These are phyloP conservation scores for Aethionema arabicum DNA, from an alignment of 345 rosid genomes.

Conservation along the genomic window DNA sequence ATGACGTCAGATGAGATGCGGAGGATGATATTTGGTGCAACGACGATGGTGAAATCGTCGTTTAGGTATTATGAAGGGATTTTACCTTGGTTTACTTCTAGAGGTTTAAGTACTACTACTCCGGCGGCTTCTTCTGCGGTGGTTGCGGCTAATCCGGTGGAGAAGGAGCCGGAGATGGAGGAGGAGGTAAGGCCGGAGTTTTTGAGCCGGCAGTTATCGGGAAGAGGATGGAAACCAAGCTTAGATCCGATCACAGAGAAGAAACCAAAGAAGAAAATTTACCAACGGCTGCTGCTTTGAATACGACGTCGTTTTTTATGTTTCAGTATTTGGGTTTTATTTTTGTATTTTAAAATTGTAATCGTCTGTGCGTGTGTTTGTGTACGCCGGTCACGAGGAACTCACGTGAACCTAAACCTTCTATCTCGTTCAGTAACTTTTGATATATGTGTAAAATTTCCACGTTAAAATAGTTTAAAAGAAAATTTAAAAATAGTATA, in stretches of 20 bases:
- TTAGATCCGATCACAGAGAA: constrained; percentile 75
- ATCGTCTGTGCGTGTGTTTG: constrained; percentile 28
- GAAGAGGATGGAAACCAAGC: constrained; percentile 86
- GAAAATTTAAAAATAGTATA: too few relatives aligned
- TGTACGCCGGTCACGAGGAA: constrained; percentile 32
- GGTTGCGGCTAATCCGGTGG: constrained; percentile 34
- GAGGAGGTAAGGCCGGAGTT: constrained; percentile 49
- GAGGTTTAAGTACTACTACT: constrained; percentile 27
- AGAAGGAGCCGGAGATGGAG: constrained; percentile 26
- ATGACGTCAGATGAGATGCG: constrained; percentile 51
- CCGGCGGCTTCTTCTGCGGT: constrained; percentile 28
- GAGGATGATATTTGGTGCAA: constrained; percentile 46
- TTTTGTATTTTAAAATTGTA: constrained; percentile 1
- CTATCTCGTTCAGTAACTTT: neutral
- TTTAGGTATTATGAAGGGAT: constrained; percentile 41
- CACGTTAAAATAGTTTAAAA: too few relatives aligned
- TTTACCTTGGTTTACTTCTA: constrained; percentile 50
- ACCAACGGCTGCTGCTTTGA: constrained; percentile 50
- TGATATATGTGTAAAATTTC: neutral
- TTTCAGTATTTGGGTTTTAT: neutral
- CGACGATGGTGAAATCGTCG: constrained; percentile 45
- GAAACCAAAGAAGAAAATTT: constrained; percentile 46
- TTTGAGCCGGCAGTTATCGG: constrained; percentile 60
- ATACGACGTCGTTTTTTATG: constrained; percentile 1
- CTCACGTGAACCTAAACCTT: constrained; percentile 17